Percentiles rank a stretch among this genome's conserved stretches.
phyloP scores from a whole-genome alignment of 768 basidiomycete species.

The Xanthoconium purpureum region DNA sequence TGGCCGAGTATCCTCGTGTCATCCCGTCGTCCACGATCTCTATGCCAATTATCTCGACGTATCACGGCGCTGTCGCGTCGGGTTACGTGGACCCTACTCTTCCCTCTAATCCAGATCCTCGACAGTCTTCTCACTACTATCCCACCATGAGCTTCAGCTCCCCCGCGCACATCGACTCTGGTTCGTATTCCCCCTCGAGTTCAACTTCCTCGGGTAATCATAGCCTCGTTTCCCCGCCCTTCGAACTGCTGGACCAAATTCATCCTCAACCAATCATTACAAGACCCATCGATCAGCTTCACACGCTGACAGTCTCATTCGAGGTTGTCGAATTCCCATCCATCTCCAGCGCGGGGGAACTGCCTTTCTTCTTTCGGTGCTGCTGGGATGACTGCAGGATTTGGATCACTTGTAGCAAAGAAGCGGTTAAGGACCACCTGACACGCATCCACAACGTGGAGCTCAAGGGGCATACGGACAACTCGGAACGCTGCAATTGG shows the following conservation, averaged over 20 bases:
- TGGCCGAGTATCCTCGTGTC: background rate
- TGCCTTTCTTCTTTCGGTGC: conserved; percentile 20
- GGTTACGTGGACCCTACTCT: background rate
- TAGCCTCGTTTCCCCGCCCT: background rate
- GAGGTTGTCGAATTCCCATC: conserved; percentile 8
- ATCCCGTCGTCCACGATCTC: background rate
- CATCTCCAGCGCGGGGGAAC: background rate
- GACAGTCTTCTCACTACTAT: background rate
- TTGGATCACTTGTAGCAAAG: conserved; percentile 21
- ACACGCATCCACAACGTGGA: conserved; percentile 6
- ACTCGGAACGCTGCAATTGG: conserved; percentile 12
- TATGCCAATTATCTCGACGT: conserved; percentile 7
- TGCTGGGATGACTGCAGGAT: conserved; percentile 11
- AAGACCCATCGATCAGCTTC: background rate
- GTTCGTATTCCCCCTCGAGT: background rate
- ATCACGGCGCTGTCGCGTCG: background rate
- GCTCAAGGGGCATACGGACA: background rate
- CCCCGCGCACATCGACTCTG: background rate
- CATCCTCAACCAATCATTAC: background rate
- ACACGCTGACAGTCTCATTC: conserved; percentile 4
- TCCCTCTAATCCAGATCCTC: background rate
- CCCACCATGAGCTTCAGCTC: background rate
- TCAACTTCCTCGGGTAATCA: background rate
- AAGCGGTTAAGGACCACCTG: conserved; percentile 15
- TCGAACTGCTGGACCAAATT: background rate